Evolutionary conservation across 2,329 filamentous ascomycete genomes (phyloP), one percentile per base, ranked within the genome.

Genomic region (Phyllosticta citrichinensis): DNA sequence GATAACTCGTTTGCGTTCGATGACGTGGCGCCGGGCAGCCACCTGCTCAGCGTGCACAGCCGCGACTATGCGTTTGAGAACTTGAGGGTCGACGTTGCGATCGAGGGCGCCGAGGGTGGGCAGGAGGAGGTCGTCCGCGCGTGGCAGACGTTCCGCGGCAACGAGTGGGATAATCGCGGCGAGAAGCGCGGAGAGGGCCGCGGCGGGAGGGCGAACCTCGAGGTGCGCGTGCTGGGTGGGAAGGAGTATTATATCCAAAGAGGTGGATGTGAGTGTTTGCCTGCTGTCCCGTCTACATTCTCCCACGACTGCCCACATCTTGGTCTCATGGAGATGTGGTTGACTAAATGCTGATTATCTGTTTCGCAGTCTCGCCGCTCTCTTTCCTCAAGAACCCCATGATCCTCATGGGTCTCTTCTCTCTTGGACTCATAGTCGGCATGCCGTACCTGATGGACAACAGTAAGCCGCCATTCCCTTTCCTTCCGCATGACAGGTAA

Each of bases 371-470:
- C 76, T 90, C 87, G 19, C 81, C 92, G n/a, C 70, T 97, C 62
- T 84, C 83, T 62, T 86, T 97, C 61, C 80, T 97, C 68, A 94
- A 94, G 79, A 96, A 90, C 71, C 94, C 94, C 3, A 97, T 97
- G 91, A 97, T 97, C 65, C 81, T 99, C 63, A 87, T 99, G 79
- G 91, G 88, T 4, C 76, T 96, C 35, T 85, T 94, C 50, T 91
- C 87, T 64, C 84, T 97, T 79, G 86, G 78, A 5, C 79, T 97
- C 66, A 91, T 96, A 64, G 82, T 97, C 68, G 92, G 92, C 66
- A 90, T 97, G 88, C 94, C 94, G 14, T 94, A 97, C 75, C 75
- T 99, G 61, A 86, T 97, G 78, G 92, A 97, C 57, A 97, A 94
- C 72, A 96, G 92, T 97, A 84, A 55, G 58, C 40, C 12, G 35